Evolutionary conservation across 306 rosid species (phyloP).

Genomic region (Boehmeria nivea): DNA sequence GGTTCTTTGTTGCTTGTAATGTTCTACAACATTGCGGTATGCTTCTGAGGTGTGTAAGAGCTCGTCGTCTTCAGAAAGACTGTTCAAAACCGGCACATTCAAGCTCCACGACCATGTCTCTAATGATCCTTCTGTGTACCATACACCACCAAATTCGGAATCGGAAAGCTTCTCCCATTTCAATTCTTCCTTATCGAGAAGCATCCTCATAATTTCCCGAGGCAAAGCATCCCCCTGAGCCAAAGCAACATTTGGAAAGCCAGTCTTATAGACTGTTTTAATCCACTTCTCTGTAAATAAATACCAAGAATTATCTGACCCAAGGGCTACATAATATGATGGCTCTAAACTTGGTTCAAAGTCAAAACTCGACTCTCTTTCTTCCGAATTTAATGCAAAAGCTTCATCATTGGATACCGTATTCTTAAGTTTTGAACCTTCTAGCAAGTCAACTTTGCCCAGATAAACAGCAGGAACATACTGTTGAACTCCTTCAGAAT

Average conservation of each 20-base stretch:
- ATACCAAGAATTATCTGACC: constrained; percentile 95
- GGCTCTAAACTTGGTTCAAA: constrained; percentile 33
- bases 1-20: constrained; percentile 78
- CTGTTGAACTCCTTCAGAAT: constrained; percentile 82
- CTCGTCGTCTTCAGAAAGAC: constrained; percentile 77
- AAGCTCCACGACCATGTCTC: constrained; percentile 99
- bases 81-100: constrained; percentile 88
- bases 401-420: constrained; percentile 44
- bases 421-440: constrained; percentile 50
- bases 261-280: constrained; percentile 64
- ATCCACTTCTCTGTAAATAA: constrained; percentile 88
- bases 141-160: constrained; percentile 70
- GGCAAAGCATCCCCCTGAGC: constrained; percentile 76
- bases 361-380: constrained; percentile 29
- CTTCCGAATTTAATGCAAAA: constrained; percentile 39
- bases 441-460: constrained; percentile 62
- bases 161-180: constrained; percentile 87
- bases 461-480: constrained; percentile 74
- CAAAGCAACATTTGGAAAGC: constrained; percentile 75
- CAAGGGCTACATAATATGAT: constrained; percentile 88
- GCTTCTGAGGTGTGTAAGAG: constrained; percentile 53
- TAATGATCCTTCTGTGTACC: constrained; percentile 83
- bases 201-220: constrained; percentile 73
- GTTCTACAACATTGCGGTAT: constrained; percentile 45
- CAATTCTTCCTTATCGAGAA: constrained; percentile 74